Base-by-base conservation (phyloP, 345 rosid genomes). In the Ailanthus altissimus region DNA sequence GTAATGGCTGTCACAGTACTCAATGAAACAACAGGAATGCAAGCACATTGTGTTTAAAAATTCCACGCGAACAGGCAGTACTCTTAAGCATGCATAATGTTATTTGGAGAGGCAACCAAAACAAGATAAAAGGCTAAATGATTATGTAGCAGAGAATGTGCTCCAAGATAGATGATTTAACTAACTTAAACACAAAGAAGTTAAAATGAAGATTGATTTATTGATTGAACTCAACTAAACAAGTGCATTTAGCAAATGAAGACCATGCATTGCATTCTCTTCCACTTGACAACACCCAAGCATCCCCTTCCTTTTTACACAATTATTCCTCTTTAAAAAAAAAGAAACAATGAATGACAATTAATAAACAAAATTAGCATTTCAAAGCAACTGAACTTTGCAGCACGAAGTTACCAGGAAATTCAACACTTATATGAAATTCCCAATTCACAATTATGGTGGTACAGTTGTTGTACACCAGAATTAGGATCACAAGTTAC, bases 291-390 rank as follows among this genome's bases (percentile, higher is more conserved):
- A 79, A 72, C 72, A 72, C 32, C 65, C 28, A n/a, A 32, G 75
- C 67, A 71, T 64, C 72, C 72, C 54, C 60, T 83, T 78, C 67
- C 84, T 80, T 69, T 80, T 64, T 69, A 83, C 79, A 70, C 61
- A 76, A 49, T 86, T 85, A 83, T 88, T 85, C 75, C 21, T 71
- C 47, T 81, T n/a, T n/a, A n/a, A 75, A 72, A 36, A 79, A 54
- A 70, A 76, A 21, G 47, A 75, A 65, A 47, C 67, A 79, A 73
- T 49, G 74, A 79, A 81, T 67, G 70, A 78, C 42, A 66, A 75
- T 57, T 57, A 49, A 70, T 72, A 72, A 75, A 82, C 81, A 81
- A 84, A 71, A 85, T 75, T 80, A 77, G 69, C 79, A 79, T 23
- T 76, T 83, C 61, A 59, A 79, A 80, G 71, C 78, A 81, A 62